Base-by-base conservation (phyloP, 2,329 filamentous ascomycete genomes). In the Trichoderma sp. region DNA sequence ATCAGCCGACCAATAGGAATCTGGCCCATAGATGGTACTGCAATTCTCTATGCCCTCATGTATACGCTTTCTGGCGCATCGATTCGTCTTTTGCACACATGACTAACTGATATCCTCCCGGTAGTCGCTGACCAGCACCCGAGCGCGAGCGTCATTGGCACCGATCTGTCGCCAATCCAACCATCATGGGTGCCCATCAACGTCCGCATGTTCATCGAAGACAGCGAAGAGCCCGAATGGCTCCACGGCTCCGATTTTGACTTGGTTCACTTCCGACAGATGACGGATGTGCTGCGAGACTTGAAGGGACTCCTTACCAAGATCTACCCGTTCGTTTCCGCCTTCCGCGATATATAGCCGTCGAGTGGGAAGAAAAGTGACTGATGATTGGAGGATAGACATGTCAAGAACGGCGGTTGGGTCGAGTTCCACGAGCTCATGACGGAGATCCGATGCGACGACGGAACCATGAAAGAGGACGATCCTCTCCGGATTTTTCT, bases 151-250 rank as follows among this genome's bases (percentile, higher is more conserved):
- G 78, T 83, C 2, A 67, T 80, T 17, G 81, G 80, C 53, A 80
- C 78, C 29, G 80, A 84, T 61, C 70, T 83, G 19, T 82, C 80
- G 3, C 80, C 82, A 2, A 84, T 83, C 22, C 82, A 84, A 70
- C 80, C 81, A 2, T 76, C 75, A 39, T 81, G 79, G 76, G 80
- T 89, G 13, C 88, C 87, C 17, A 81, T 84, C 12, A 90, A 90
- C 72, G 81, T 87, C n/a, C 81, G 80, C 8, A 89, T 89, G 77
- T 79, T 88, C 68, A 82, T 90, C 10, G 88, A 90, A 72, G 87
- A 90, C 73, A 83, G 84, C 60, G 86, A 79, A 68, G 78, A 89
- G 70, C 80, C 84, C 56, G 81, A 85, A 9, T 90, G 88, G 88
- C 70, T 78, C 5, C 78, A 79, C 29, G 86, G 84, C 59, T 76